These are phyloP conservation scores for Juglanconis sp. DNA, from an alignment of 2,329 filamentous ascomycete species.

Conservation along the genomic window DNA sequence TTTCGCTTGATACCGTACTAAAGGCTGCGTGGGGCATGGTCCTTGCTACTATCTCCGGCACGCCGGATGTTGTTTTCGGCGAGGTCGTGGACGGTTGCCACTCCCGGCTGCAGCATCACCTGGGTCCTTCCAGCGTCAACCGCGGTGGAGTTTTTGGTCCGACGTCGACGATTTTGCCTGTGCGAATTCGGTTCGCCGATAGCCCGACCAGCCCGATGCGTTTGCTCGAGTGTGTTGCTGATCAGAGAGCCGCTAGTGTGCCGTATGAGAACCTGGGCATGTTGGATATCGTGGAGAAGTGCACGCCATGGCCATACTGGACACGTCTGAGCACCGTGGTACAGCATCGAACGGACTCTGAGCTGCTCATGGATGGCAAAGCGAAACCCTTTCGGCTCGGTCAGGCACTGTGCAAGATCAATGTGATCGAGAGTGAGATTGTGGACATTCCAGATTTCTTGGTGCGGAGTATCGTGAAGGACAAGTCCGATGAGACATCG, in stretches of 20 bases:
- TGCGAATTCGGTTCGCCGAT: conserved; percentile 45
- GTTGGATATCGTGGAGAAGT: conserved; percentile 49
- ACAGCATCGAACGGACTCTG: conserved; percentile 45
- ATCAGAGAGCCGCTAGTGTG: conserved; percentile 44
- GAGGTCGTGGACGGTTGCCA: conserved; percentile 49
- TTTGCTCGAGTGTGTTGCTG: conserved; percentile 46
- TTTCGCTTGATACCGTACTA: conserved; percentile 50
- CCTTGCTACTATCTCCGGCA: conserved; percentile 47
- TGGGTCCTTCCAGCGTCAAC: conserved; percentile 47
- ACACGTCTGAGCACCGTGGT: conserved; percentile 53
- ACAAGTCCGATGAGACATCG: not conserved
- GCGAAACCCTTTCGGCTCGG: conserved; percentile 42
- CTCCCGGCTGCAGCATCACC: conserved; percentile 29
- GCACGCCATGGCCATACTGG: conserved; percentile 53
- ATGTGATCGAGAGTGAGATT: conserved; percentile 36
- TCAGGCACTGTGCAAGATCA: conserved; percentile 42
- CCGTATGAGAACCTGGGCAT: conserved; percentile 51
- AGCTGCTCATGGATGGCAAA: conserved; percentile 32
- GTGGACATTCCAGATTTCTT: conserved; percentile 45
- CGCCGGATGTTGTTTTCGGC: conserved; percentile 54
- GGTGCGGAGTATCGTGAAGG: conserved; percentile 34
- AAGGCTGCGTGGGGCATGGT: conserved; percentile 58
- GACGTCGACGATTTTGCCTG: conserved; percentile 44
- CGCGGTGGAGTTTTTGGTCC: conserved; percentile 49
- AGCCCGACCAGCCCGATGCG: conserved; percentile 43